Evolutionary conservation across 2,329 filamentous ascomycete species (phyloP).

Genomic region (Penicillium sp.): DNA sequence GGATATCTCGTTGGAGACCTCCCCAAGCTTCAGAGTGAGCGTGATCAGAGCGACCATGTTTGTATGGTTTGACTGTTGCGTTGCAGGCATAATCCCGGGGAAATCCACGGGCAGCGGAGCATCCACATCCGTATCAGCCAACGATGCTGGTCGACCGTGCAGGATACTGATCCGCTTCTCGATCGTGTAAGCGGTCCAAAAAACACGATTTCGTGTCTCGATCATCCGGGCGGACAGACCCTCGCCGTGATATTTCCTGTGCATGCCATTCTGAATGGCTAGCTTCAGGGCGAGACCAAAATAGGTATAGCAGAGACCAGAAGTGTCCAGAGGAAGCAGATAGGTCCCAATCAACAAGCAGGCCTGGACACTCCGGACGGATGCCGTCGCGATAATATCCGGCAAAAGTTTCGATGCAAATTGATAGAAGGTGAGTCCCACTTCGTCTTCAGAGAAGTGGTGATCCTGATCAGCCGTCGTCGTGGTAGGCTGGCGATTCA

Average conservation of each 20-base stretch:
- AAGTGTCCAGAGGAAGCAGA: slow-evolving; percentile 51
- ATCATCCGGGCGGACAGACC: slow-evolving; percentile 45
- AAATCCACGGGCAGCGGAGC: slow-evolving; percentile 47
- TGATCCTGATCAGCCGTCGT: slow-evolving; percentile 27
- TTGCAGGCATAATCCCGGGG: slow-evolving; percentile 39
- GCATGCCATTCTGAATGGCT: slow-evolving; percentile 57
- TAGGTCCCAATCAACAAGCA: slow-evolving; percentile 54
- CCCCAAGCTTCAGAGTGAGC: slow-evolving; percentile 38
- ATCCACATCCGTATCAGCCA: slow-evolving; percentile 49
- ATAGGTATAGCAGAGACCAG: slow-evolving; percentile 53
- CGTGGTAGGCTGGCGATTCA: slow-evolving; percentile 27
- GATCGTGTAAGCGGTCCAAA: slow-evolving; percentile 53
- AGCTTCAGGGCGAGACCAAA: slow-evolving; percentile 52
- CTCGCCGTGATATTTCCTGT: slow-evolving; percentile 46
- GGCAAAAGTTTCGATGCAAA: slow-evolving; percentile 51
- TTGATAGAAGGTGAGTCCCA: slow-evolving; percentile 53
- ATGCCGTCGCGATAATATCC: slow-evolving; percentile 52
- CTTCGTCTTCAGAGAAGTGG: slow-evolving; percentile 46
- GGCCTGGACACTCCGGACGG: slow-evolving; percentile 54
- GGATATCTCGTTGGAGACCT: slow-evolving; percentile 39
- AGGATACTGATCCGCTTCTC: slow-evolving; percentile 55
- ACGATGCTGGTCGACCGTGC: slow-evolving; percentile 52
- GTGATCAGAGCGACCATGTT: slow-evolving; percentile 46
- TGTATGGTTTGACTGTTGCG: slow-evolving; percentile 40
- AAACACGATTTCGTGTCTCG: slow-evolving; percentile 51